Percentiles rank a stretch among this genome's conserved stretches.
These are phyloP conservation scores for Pythium utonaiense DNA, from an alignment of 352 stramenopile species.

Conservation along the genomic window DNA sequence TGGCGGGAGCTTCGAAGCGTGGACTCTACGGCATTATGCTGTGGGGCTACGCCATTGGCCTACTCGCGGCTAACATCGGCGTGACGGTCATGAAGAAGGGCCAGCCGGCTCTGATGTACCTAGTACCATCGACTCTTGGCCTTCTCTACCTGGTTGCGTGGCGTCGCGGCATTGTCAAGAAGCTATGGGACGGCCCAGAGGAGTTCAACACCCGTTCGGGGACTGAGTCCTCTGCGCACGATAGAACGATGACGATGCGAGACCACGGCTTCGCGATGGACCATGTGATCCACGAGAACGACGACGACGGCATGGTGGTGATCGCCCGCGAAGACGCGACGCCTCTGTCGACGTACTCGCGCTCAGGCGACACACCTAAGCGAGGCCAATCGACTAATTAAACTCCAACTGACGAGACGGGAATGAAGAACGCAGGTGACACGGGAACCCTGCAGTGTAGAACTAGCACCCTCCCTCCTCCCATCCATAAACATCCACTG, in stretches of 20 bases:
- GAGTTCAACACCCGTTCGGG: conserved; percentile 7
- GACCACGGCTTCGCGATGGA: conserved; percentile 20
- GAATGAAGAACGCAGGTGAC: background rate
- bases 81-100: conserved; percentile 91
- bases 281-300: conserved; percentile 10
- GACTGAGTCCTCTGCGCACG: background rate
- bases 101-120: conserved; percentile 95
- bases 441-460: background rate
- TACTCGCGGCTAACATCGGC: conserved; percentile 92
- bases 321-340: conserved; percentile 13
- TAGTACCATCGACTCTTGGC: conserved; percentile 92
- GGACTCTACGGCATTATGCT: conserved; percentile 82
- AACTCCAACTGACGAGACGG: background rate
- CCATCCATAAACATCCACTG: background rate
- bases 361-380: conserved; percentile 17
- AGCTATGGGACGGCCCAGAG: conserved; percentile 89
- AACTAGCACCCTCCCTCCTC: background rate
- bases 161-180: conserved; percentile 79
- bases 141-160: conserved; percentile 71
- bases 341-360: conserved; percentile 19
- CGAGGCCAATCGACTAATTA: conserved; percentile 1
- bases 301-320: conserved; percentile 13
- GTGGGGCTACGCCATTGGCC: conserved; percentile 92
- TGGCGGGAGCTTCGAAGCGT: conserved; percentile 26
- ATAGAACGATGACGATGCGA: conserved; percentile 10